Evolutionary conservation across 169 alveolate genomes (phyloP).

Genomic region (Plasmodium vinckei): DNA sequence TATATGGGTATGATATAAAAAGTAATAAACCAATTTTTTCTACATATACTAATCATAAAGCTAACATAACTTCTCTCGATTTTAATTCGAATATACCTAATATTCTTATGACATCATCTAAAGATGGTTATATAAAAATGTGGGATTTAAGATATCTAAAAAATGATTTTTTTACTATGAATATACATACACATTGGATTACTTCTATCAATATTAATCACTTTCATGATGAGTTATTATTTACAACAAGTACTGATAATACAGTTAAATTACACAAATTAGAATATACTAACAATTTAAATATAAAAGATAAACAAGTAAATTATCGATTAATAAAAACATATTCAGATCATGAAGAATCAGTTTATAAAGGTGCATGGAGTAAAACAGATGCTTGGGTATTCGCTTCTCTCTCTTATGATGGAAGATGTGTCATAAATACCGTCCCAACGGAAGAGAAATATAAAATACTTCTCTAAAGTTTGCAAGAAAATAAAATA

Average conservation of each 20-base stretch:
- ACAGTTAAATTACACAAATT: conserved; percentile 84
- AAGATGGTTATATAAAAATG: conserved; percentile 87
- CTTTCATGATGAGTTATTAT: conserved; percentile 92
- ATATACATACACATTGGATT: conserved; percentile 92
- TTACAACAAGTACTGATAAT: conserved; percentile 90
- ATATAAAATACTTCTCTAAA: conserved; percentile 86
- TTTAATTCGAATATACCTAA: conserved; percentile 93
- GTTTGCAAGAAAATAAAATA: neutral
- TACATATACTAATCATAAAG: conserved; percentile 77
- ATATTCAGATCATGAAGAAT: conserved; percentile 86
- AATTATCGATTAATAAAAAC: conserved; percentile 75
- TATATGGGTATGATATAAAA: conserved; percentile 69
- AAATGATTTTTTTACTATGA: conserved; percentile 80
- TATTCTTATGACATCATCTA: conserved; percentile 89
- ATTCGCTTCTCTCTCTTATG: conserved; percentile 89
- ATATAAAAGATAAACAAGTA: conserved; percentile 76
- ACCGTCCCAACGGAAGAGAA: conserved; percentile 89
- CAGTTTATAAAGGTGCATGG: conserved; percentile 88
- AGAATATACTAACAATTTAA: conserved; percentile 31
- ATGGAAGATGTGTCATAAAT: conserved; percentile 87
- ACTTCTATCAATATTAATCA: conserved; percentile 87
- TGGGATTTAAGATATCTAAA: conserved; percentile 92
- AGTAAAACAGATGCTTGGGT: conserved; percentile 91
- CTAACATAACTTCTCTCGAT: conserved; percentile 82
- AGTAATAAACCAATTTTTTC: conserved; percentile 59